phyloP scores from a whole-genome alignment of 148 eudicot species.

The Rhododendron mucronatum region DNA sequence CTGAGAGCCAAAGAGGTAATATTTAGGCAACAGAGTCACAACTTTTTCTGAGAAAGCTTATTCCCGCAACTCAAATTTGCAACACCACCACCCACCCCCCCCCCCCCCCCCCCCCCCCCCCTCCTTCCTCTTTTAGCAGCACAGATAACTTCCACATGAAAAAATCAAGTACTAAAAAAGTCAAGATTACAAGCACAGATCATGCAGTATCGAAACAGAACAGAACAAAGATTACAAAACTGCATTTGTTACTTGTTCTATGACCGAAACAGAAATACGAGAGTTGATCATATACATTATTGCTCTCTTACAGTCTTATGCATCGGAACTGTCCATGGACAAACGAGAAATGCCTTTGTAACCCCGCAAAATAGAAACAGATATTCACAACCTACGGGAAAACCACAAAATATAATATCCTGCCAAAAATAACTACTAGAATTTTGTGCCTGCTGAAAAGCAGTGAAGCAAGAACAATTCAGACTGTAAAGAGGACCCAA shows the following conservation, averaged over 20 bases:
- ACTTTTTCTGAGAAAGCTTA: not conserved
- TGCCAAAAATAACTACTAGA: not conserved
- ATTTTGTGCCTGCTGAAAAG: not conserved
- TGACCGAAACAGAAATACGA: not conserved
- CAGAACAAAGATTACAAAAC: not conserved
- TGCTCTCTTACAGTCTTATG: not conserved
- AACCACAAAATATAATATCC: not conserved
- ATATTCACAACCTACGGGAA: not conserved
- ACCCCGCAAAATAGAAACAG: not conserved
- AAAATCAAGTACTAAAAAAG: not conserved
- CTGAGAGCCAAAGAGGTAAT: not conserved
- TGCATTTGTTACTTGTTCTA: not conserved
- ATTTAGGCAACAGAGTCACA: not conserved
- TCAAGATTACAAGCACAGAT: not conserved
- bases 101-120: not conserved
- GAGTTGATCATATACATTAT: not conserved
- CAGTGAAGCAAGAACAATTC: not conserved
- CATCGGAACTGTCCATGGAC: not conserved
- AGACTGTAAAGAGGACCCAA: not conserved
- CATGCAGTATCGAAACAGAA: not conserved
- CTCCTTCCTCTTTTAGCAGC: not conserved
- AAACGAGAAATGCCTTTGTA: not conserved
- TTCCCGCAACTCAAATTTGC: not conserved
- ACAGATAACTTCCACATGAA: not conserved
- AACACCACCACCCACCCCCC: not conserved